Conservation (phyloP, 371 early-diverging fungal species). For the Coelomomyces lativittatus region DNA sequence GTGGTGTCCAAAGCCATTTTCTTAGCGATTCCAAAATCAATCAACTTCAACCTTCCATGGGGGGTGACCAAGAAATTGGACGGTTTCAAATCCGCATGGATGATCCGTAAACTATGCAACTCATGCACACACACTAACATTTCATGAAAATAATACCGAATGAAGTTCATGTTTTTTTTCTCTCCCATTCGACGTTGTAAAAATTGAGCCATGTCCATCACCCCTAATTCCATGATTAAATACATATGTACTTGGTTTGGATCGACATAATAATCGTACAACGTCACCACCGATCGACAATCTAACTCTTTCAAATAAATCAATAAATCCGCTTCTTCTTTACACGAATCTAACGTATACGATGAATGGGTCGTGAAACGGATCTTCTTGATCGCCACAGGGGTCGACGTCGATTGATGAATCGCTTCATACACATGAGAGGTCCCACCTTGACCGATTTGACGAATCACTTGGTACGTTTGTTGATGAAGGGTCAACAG, state of each 20-base stretch:
- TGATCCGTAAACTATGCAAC: constrained; percentile 69
- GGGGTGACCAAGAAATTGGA: constrained; percentile 78
- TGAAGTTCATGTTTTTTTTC: constrained; percentile 46
- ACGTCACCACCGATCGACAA: constrained; percentile 50
- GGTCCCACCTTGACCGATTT: neutral
- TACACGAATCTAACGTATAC: constrained; percentile 9
- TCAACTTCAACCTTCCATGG: constrained; percentile 69
- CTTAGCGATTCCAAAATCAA: constrained; percentile 98
- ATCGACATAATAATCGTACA: constrained; percentile 59
- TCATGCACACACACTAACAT: constrained; percentile 32
- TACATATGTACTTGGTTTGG: constrained; percentile 29
- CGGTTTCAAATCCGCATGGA: constrained; percentile 92
- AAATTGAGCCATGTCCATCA: constrained; percentile 65
- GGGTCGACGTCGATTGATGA: too few relatives aligned
- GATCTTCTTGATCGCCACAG: too few relatives aligned
- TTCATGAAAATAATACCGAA: constrained; percentile 63
- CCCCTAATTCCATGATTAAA: constrained; percentile 82
- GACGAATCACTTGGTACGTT: too few relatives aligned
- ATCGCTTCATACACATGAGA: neutral
- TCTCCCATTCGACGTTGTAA: constrained; percentile 30
- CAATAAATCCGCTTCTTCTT: constrained; percentile 68
- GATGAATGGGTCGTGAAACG: too few relatives aligned
- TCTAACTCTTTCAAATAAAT: constrained; percentile 22
- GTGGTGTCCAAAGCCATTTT: constrained; percentile 84
- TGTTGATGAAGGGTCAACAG: too few relatives aligned